phyloP scores from a whole-genome alignment of 106 monocot species.

The Acorus gramineus region DNA sequence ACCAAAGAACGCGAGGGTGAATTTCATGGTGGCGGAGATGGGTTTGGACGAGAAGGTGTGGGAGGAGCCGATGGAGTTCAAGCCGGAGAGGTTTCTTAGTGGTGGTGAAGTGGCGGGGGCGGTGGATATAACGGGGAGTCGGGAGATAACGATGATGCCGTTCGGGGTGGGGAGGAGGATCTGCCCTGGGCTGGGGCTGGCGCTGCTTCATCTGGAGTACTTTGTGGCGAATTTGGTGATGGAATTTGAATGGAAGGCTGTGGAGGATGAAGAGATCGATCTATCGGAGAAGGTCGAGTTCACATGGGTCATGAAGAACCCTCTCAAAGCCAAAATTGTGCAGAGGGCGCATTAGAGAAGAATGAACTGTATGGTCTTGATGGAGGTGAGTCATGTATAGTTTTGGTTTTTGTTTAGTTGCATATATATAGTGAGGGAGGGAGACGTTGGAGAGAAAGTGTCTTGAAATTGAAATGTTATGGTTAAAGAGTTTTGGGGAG shows the following conservation, averaged over 20 bases:
- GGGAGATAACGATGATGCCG: constrained; percentile 23
- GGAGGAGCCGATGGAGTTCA: constrained; percentile 22
- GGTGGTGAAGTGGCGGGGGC: constrained; percentile 12
- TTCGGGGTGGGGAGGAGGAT: constrained; percentile 25
- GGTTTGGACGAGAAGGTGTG: constrained; percentile 8
- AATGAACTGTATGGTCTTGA: too few species aligned
- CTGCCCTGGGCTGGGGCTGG: constrained; percentile 22
- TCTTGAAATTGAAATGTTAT: too few species aligned
- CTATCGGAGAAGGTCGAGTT: constrained; percentile 17
- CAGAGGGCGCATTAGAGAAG: too few species aligned
- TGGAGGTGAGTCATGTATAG: too few species aligned
- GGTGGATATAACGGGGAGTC: constrained; percentile 12
- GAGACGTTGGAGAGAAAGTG: too few species aligned
- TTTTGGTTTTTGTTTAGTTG: too few species aligned
- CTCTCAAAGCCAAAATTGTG: neutral
- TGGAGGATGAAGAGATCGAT: constrained; percentile 27
- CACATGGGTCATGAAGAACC: constrained; percentile 20
- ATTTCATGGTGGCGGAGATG: constrained; percentile 12
- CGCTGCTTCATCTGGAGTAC: constrained; percentile 23
- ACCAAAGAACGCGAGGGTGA: constrained; percentile 1
- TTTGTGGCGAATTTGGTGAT: constrained; percentile 25
- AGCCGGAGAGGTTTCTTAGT: constrained; percentile 22
- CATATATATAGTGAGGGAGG: too few species aligned
- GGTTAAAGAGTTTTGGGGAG: too few species aligned
- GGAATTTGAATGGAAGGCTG: constrained; percentile 23